Evolutionary conservation across 2,329 filamentous ascomycete genomes (phyloP).

Genomic region (Trichoderma koningiopsis): DNA sequence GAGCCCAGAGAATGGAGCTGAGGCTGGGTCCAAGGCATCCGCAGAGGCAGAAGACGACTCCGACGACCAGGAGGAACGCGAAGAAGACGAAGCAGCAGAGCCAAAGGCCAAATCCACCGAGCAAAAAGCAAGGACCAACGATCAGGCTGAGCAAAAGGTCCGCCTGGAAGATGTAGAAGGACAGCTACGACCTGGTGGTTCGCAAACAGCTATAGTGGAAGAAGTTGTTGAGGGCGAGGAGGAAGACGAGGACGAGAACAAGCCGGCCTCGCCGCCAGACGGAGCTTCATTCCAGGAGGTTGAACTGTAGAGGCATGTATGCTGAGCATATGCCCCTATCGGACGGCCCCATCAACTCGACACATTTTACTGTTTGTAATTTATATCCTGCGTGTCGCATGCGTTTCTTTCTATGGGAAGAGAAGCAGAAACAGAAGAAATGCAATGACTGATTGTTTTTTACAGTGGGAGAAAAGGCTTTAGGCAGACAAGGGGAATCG

Average conservation of each 20-base stretch:
- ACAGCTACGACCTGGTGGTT: conserved; percentile 49
- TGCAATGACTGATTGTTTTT: background rate
- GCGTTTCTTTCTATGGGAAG: background rate
- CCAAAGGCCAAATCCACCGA: conserved; percentile 32
- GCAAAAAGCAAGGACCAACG: conserved; percentile 51
- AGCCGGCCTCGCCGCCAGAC: conserved; percentile 53
- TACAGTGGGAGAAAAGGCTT: background rate
- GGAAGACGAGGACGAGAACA: conserved; percentile 41
- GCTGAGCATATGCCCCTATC: background rate
- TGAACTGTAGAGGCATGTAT: conserved; percentile 49
- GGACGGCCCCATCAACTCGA: background rate
- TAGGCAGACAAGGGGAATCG: background rate
- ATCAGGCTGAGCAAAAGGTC: conserved; percentile 55
- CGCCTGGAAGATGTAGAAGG: conserved; percentile 57
- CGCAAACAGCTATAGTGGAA: conserved; percentile 29
- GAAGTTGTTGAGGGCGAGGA: conserved; percentile 30
- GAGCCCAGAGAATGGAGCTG: conserved; percentile 2
- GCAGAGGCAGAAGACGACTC: conserved; percentile 34
- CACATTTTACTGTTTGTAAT: background rate
- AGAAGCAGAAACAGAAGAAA: background rate
- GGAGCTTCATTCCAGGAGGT: conserved; percentile 66
- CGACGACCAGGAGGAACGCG: conserved; percentile 28
- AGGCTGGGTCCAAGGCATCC: conserved; percentile 28
- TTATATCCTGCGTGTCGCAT: background rate
- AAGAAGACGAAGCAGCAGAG: conserved; percentile 34